A percentile compares a stretch with the other conserved stretches of the same genome.
Evolutionary conservation across 2,329 filamentous ascomycete genomes (phyloP).

Genomic region (Fusarium nisikadoi): DNA sequence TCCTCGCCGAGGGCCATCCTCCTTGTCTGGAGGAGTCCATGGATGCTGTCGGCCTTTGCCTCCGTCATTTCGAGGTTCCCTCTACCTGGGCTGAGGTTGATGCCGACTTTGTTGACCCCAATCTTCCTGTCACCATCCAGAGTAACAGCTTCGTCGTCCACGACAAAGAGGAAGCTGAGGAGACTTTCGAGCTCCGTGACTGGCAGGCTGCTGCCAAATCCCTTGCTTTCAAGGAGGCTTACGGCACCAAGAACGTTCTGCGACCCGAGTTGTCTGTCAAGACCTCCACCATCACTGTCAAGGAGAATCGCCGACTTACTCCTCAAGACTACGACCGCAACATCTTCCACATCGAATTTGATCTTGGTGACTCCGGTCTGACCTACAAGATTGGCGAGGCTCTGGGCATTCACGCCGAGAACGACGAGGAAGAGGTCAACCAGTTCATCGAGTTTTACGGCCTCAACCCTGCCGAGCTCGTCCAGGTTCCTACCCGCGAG

Average conservation of each 20-base stretch:
- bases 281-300: constrained; percentile 88
- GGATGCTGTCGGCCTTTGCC: constrained; percentile 73
- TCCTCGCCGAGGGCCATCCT: constrained; percentile 64
- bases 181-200: constrained; percentile 71
- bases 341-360: constrained; percentile 99
- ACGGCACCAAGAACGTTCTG: constrained; percentile 76
- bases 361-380: constrained; percentile 88
- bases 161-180: constrained; percentile 78
- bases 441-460: constrained; percentile 93
- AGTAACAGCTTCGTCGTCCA: constrained; percentile 86
- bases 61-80: constrained; percentile 80
- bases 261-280: constrained; percentile 88
- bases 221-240: constrained; percentile 94
- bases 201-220: constrained; percentile 90
- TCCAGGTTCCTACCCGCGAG: constrained; percentile 91
- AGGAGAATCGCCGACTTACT: constrained; percentile 94
- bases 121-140: constrained; percentile 72
- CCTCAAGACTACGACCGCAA: constrained; percentile 92
- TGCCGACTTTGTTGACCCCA: constrained; percentile 62
- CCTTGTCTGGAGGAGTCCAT: constrained; percentile 65
- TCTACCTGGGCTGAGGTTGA: constrained; percentile 79
- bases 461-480: constrained; percentile 81
- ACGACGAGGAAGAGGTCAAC: constrained; percentile 80
- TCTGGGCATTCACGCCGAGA: constrained; percentile 94
- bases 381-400: constrained; percentile 98